Evolutionary conservation across 768 basidiomycete species (phyloP).

Genomic region (Mycena crocata): DNA sequence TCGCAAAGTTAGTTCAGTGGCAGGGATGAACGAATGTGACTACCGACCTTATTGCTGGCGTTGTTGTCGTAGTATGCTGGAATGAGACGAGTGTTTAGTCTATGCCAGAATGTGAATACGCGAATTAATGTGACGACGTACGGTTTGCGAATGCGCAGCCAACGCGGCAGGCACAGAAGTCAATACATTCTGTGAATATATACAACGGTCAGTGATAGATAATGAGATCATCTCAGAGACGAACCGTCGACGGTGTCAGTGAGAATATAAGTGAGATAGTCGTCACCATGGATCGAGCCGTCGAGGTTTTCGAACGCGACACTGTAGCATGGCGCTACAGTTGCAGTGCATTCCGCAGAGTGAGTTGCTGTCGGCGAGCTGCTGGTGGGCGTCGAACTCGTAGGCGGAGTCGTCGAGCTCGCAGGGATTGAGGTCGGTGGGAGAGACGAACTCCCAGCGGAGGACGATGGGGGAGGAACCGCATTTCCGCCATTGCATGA

Average conservation of each 20-base stretch:
- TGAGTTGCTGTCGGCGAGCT: background rate
- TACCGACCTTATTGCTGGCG: conserved; percentile 1
- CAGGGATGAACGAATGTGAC: background rate
- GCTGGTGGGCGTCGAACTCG: background rate
- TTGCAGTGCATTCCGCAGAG: conserved; percentile 5
- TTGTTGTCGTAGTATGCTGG: conserved; percentile 13
- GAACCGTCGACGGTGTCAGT: conserved; percentile 30
- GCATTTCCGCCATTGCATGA: no score
- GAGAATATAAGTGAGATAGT: conserved; percentile 24
- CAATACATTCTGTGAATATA: conserved; percentile 18
- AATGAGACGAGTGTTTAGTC: no score
- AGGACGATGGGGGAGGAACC: no score
- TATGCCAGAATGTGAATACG: background rate
- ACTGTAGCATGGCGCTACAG: background rate
- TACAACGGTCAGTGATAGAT: background rate
- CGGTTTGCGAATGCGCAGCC: conserved; percentile 21
- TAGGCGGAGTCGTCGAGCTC: background rate
- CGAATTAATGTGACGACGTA: background rate
- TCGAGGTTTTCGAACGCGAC: conserved; percentile 17
- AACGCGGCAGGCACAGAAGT: conserved; percentile 11
- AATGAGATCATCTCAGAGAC: background rate
- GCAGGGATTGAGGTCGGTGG: conserved; percentile 8
- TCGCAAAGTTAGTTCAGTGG: background rate
- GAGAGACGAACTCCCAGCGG: no score
- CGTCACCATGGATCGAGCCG: conserved; percentile 23